Evolutionary conservation across 1,139 yeast genomes (phyloP).

Genomic region (Yamadazyma songkhlaensis): DNA sequence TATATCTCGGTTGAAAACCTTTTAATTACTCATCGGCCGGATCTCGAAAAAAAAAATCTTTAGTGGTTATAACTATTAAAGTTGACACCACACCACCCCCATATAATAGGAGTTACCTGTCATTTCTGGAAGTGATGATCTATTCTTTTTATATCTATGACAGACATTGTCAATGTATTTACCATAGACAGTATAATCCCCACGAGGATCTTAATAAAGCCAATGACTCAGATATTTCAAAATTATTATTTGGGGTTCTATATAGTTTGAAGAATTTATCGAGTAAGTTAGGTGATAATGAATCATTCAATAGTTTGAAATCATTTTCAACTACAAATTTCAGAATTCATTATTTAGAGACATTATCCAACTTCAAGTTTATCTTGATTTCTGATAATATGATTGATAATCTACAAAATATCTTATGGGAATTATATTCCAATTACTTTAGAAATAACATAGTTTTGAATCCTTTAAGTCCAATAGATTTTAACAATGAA

Average conservation of each 20-base stretch:
- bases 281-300: slow-evolving; percentile 51
- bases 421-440: slow-evolving; percentile 65
- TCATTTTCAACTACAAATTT: slow-evolving; percentile 72
- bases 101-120: not conserved
- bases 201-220: slow-evolving; percentile 40
- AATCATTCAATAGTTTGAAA: slow-evolving; percentile 46
- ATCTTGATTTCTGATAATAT: slow-evolving; percentile 68
- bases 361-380: slow-evolving; percentile 75
- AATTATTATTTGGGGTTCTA: slow-evolving; percentile 83
- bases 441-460: slow-evolving; percentile 66
- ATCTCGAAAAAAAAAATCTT: too few species aligned
- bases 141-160: slow-evolving; percentile 88
- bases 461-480: slow-evolving; percentile 59
- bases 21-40: too few species aligned
- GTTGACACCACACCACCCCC: too few species aligned
- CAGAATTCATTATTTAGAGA: slow-evolving; percentile 76
- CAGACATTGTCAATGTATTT: slow-evolving; percentile 81
- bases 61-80: too few species aligned
- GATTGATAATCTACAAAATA: slow-evolving; percentile 58
- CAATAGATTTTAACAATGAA: slow-evolving; percentile 48
- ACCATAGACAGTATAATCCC: slow-evolving; percentile 56
- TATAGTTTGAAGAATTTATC: slow-evolving; percentile 78
- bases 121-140: slow-evolving; percentile 3
- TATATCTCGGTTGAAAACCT: too few species aligned
- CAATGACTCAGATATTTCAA: slow-evolving; percentile 64